Conservation (phyloP, 1,284 basidiomycete genomes). For the Butyriboletus appendiculatus region DNA sequence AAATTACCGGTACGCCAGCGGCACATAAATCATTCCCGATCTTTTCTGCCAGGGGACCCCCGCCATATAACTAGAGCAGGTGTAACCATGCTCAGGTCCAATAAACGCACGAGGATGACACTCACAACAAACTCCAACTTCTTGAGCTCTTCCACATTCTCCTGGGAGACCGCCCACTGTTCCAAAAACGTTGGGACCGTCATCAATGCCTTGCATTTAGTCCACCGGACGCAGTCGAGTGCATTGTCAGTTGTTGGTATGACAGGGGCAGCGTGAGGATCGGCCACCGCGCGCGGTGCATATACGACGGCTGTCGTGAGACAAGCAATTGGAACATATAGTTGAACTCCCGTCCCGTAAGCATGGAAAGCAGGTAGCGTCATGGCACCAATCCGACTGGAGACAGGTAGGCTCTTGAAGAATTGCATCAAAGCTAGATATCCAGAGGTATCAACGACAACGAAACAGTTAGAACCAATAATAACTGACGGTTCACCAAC, state of each 20-base stretch:
- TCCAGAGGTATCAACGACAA: background rate
- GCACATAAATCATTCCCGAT: slow-evolving; percentile 17
- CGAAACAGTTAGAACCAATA: background rate
- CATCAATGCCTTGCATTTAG: slow-evolving; percentile 6
- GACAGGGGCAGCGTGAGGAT: slow-evolving; percentile 2
- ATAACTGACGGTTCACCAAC: background rate
- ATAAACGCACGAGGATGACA: background rate
- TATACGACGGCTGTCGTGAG: slow-evolving; percentile 4
- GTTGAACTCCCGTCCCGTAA: slow-evolving; percentile 3
- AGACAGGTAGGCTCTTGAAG: background rate
- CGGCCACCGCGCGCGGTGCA: slow-evolving; percentile 2
- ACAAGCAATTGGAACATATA: slow-evolving; percentile 6
- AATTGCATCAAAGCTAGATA: background rate
- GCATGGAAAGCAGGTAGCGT: slow-evolving; percentile 20
- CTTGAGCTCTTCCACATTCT: slow-evolving; percentile 7
- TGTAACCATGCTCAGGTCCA: background rate
- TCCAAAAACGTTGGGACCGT: slow-evolving; percentile 18
- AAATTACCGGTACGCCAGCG: slow-evolving; percentile 16
- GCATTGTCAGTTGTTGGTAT: slow-evolving; percentile 21
- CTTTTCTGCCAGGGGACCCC: slow-evolving; percentile 21
- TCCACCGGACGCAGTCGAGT: slow-evolving; percentile 5
- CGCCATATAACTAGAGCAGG: slow-evolving; percentile 12
- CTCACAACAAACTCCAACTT: slow-evolving; percentile 15
- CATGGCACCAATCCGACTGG: slow-evolving; percentile 19
- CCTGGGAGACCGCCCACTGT: slow-evolving; percentile 5